phyloP scores from a whole-genome alignment of 2,329 filamentous ascomycete species.

The Bipolaris gigantea region DNA sequence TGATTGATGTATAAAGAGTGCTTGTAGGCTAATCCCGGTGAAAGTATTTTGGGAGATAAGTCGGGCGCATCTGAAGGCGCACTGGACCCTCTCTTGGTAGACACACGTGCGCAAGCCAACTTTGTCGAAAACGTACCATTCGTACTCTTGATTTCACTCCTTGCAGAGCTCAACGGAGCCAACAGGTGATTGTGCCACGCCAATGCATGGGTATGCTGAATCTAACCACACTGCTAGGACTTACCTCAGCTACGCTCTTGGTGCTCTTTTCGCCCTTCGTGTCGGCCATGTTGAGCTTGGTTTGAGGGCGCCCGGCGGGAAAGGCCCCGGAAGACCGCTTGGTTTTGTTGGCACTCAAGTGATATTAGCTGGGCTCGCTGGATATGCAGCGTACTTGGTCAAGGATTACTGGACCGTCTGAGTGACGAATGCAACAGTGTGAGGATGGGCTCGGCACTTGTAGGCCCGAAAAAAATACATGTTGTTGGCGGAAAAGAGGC shows the following conservation, averaged over 20 bases:
- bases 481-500: not conserved
- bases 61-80: constrained; percentile 15
- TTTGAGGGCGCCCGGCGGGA: constrained; percentile 29
- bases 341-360: constrained; percentile 40
- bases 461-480: not conserved
- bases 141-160: constrained; percentile 42
- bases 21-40: constrained; percentile 8
- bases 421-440: not conserved
- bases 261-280: constrained; percentile 44
- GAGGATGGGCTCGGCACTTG: not conserved
- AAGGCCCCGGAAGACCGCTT: constrained; percentile 27
- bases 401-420: constrained; percentile 36
- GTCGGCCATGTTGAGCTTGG: constrained; percentile 48
- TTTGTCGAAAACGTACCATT: constrained; percentile 52
- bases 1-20: not conserved
- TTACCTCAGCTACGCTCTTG: constrained; percentile 45
- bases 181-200: constrained; percentile 27
- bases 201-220: not conserved
- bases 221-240: constrained; percentile 20
- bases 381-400: constrained; percentile 38
- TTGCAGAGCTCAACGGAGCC: constrained; percentile 52
- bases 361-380: constrained; percentile 30
- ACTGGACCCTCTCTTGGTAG: constrained; percentile 41
- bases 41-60: constrained; percentile 33
- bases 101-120: constrained; percentile 45